Conservation (phyloP, 108 stramenopile species). For the Chaetoceros tenuissimus region DNA sequence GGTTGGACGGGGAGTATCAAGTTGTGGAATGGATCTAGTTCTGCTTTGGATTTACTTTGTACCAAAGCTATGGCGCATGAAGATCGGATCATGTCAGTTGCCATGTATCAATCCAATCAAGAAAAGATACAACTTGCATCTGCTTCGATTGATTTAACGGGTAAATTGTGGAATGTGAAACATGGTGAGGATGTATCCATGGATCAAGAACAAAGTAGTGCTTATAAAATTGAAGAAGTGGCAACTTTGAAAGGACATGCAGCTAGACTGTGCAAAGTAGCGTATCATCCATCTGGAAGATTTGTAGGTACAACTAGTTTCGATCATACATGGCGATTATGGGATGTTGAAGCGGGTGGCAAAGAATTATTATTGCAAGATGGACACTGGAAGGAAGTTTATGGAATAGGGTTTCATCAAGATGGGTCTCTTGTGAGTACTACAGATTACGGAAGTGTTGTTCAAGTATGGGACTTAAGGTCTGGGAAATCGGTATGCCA, state of each 20-base stretch:
- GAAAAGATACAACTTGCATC: constrained; percentile 27
- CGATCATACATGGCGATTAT: constrained; percentile 98
- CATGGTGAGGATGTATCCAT: constrained; percentile 19
- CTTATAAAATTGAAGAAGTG: constrained; percentile 38
- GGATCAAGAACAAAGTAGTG: constrained; percentile 14
- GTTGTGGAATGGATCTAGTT: constrained; percentile 80
- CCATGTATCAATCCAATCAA: constrained; percentile 25
- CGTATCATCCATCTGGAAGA: constrained; percentile 86
- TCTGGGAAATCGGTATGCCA: constrained; percentile 82
- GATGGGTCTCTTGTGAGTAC: constrained; percentile 92
- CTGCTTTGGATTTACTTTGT: constrained; percentile 55
- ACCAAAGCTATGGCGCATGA: constrained; percentile 59
- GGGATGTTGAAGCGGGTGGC: constrained; percentile 90
- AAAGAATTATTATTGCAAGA: constrained; percentile 91
- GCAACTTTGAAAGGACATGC: constrained; percentile 82
- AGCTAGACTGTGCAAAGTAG: constrained; percentile 83
- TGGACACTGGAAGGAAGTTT: constrained; percentile 88
- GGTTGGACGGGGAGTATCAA: constrained; percentile 87
- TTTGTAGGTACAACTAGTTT: constrained; percentile 90
- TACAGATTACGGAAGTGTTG: constrained; percentile 90
- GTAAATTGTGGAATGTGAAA: constrained; percentile 59
- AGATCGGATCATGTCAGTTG: constrained; percentile 82
- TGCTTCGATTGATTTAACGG: constrained; percentile 75
- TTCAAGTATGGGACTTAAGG: constrained; percentile 94
- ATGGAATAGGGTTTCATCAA: constrained; percentile 90